Evolutionary conservation across 352 stramenopile genomes (phyloP).

Genomic region (Vaucheria bursata): DNA sequence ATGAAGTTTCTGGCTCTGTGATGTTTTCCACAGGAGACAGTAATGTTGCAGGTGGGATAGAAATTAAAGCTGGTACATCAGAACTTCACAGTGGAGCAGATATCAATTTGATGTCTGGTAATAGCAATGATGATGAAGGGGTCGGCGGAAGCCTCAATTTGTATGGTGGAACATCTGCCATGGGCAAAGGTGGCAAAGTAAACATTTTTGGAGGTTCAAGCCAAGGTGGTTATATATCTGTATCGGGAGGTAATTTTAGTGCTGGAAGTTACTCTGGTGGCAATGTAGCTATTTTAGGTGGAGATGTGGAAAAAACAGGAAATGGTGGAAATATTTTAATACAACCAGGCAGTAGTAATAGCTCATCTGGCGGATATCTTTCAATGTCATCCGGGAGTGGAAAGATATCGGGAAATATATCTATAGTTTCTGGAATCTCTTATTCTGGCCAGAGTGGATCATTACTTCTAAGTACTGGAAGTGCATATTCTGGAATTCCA

Average conservation of each 20-base stretch:
- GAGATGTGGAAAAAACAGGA: background rate
- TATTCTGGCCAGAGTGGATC: background rate
- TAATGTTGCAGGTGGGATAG: background rate
- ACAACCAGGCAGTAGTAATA: background rate
- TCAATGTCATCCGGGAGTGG: background rate
- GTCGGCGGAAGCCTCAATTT: constrained; percentile 18
- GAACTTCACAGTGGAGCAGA: background rate
- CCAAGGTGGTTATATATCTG: background rate
- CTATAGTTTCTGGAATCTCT: background rate
- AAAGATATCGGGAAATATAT: background rate
- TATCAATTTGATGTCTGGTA: constrained; percentile 18
- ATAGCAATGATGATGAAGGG: constrained; percentile 8
- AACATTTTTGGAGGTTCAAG: constrained; percentile 16
- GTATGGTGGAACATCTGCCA: constrained; percentile 10
- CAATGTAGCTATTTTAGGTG: constrained; percentile 22
- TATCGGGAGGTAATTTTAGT: background rate
- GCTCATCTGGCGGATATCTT: background rate
- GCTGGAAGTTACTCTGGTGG: constrained; percentile 6
- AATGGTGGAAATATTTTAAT: background rate
- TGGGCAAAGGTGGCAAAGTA: constrained; percentile 14
- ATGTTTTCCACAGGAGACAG: too few relatives aligned
- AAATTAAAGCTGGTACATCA: background rate
- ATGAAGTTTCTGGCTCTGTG: too few relatives aligned
- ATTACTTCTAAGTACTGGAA: background rate
- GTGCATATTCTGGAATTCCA: background rate